phyloP scores from a whole-genome alignment of 139 green algal species.

The Asterochloris erici region DNA sequence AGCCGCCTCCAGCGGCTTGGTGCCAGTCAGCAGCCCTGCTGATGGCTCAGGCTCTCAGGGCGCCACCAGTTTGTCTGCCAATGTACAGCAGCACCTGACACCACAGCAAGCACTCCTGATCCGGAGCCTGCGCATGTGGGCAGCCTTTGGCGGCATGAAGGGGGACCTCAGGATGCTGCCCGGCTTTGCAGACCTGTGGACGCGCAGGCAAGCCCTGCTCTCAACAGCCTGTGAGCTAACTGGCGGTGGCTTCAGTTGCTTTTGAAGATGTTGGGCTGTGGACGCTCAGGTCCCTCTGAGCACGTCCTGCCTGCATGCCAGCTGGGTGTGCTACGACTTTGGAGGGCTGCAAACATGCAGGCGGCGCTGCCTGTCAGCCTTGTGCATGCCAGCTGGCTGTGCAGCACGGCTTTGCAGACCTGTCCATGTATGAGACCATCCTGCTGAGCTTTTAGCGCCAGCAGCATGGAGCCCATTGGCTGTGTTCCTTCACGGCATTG shows the following conservation, averaged over 20 bases:
- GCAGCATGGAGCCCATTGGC: no score
- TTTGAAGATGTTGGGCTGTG: not conserved
- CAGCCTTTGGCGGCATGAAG: conserved; percentile 51
- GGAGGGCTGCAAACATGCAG: no score
- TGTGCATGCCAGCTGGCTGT: no score
- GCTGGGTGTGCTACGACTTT: no score
- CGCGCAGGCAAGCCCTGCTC: conserved; percentile 1
- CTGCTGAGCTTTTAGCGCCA: no score
- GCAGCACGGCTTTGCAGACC: no score
- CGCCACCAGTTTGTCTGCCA: no score
- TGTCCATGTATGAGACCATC: no score
- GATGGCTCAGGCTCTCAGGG: not conserved
- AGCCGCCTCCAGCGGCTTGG: no score
- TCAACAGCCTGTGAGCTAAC: not conserved
- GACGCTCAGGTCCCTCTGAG: not conserved
- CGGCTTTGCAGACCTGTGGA: conserved; percentile 31
- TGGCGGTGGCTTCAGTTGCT: not conserved
- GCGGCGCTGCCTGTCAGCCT: no score
- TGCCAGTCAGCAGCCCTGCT: not conserved
- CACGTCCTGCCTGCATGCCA: no score
- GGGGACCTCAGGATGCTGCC: conserved; percentile 48
- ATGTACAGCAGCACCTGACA: not conserved
- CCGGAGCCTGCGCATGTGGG: conserved; percentile 37
- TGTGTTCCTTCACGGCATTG: no score
- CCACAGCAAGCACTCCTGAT: conserved; percentile 34